Evolutionary conservation across 805 yeast species (phyloP), one percentile per base, ranked within the genome.

Genomic region (Suhomyces sp.): DNA sequence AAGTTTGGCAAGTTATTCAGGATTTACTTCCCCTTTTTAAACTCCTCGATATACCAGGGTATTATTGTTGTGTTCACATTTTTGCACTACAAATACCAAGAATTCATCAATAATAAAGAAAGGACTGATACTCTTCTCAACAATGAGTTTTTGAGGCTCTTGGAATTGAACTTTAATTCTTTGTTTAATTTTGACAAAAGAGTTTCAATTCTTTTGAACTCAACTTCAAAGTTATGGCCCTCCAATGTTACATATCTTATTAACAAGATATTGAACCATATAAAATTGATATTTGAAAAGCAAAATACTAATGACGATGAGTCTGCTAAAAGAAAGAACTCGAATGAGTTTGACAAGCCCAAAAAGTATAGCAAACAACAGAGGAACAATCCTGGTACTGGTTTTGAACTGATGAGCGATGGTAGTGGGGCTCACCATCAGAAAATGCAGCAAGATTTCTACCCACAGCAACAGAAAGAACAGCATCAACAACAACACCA

Each of bases 21-120:
- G 57, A 65, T 58, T 38, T 68, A 64, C 42, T 77, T 72, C 54
- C 84, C 83, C 15, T 78, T 78, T 53, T 71, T 78, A 49, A 78
- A 77, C 57, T 71, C 80, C 2, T 80, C 78, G 49, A 65, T 79
- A 9, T 79, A 79, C 60, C 84, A 80, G 59, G 81, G 83, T 2
- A 67, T 80, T 48, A 77, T 81, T 50, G 82, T 80, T 22, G 70
- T 76, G 22, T 80, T 74, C 64, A 79, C 82, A 0, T 62, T 80
- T 55, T 63, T 81, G 58, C 81, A 78, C 59, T 65, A 75, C 50
- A 76, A 76, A 23, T 73, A 66, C 50, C 66, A 66, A 15, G 70
- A 67, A n/a, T 63, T 77, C 47, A 56, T 70, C 17, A 62, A 60
- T 22, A 62, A 62, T 65, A 55, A 63, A 63, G 17, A 47, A 13